A percentile compares a stretch with the other conserved stretches of the same genome.
These are phyloP conservation scores for Nicotiana knightiana DNA, from an alignment of 257 asterid species.

Conservation along the genomic window DNA sequence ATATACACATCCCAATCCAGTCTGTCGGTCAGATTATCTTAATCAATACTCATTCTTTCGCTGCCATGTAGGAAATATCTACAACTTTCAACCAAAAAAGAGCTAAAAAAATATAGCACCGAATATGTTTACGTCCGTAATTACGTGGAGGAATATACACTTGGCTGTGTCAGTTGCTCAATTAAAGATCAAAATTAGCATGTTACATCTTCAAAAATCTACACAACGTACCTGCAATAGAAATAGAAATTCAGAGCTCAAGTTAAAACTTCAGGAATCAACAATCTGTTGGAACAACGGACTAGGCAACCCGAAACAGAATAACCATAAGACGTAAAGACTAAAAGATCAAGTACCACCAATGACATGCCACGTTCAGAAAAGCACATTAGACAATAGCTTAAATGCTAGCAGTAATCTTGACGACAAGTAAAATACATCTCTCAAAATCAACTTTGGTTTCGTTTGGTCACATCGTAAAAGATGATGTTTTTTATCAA, in stretches of 20 bases:
- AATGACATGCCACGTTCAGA: neutral
- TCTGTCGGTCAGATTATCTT: neutral
- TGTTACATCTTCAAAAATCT: constrained; percentile 4
- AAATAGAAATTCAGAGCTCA: constrained; percentile 1
- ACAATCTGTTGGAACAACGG: neutral
- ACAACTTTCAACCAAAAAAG: neutral
- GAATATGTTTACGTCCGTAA: neutral
- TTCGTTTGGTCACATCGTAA: neutral
- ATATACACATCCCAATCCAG: neutral
- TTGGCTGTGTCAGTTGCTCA: neutral
- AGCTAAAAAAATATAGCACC: constrained; percentile 2
- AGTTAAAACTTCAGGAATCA: neutral
- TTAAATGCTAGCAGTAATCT: neutral
- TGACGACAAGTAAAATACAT: neutral
- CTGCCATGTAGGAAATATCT: constrained; percentile 1
- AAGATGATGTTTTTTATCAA: neutral
- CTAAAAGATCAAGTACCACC: neutral
- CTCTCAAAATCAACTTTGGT: neutral
- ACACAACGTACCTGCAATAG: constrained; percentile 5
- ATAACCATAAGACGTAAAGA: neutral
- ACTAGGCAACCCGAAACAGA: neutral
- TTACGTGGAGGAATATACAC: constrained; percentile 6
- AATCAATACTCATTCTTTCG: neutral
- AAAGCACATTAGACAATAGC: neutral
- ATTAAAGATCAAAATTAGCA: constrained; percentile 2